phyloP scores from a whole-genome alignment of 2,329 filamentous ascomycete species.

The Penicillium sp. region DNA sequence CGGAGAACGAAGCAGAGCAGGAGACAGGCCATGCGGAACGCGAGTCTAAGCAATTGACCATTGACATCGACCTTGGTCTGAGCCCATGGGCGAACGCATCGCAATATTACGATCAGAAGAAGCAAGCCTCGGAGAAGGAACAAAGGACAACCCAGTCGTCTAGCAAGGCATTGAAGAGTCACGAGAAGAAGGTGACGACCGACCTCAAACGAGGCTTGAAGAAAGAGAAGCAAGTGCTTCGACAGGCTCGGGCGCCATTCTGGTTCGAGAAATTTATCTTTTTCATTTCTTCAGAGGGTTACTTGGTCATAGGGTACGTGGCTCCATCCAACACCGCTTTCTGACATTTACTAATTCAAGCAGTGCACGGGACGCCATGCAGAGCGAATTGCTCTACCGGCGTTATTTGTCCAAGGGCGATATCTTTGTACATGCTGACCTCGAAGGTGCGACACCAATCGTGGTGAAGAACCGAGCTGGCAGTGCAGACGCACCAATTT shows the following conservation, averaged over 20 bases:
- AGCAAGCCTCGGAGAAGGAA: slow-evolving; percentile 78
- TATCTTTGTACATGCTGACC: slow-evolving; percentile 85
- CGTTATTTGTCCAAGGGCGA: slow-evolving; percentile 85
- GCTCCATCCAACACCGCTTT: neutral
- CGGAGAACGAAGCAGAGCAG: slow-evolving; percentile 33
- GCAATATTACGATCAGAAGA: slow-evolving; percentile 89
- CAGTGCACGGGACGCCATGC: slow-evolving; percentile 76
- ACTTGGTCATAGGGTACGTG: slow-evolving; percentile 72
- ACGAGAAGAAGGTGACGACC: slow-evolving; percentile 81
- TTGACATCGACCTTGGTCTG: slow-evolving; percentile 81
- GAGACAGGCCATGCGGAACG: slow-evolving; percentile 23
- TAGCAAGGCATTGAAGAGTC: slow-evolving; percentile 78
- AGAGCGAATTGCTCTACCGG: slow-evolving; percentile 90
- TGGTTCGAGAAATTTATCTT: slow-evolving; percentile 99
- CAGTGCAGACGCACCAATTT: slow-evolving; percentile 79
- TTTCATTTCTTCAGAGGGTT: slow-evolving; percentile 94
- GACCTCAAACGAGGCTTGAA: slow-evolving; percentile 87
- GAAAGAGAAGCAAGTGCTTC: slow-evolving; percentile 83
- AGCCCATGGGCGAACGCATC: slow-evolving; percentile 87
- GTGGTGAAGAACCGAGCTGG: slow-evolving; percentile 84
- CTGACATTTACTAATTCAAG: slow-evolving; percentile 14
- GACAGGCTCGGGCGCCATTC: slow-evolving; percentile 76
- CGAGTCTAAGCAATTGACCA: slow-evolving; percentile 54
- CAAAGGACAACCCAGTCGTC: slow-evolving; percentile 83
- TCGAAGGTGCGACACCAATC: slow-evolving; percentile 79